These are phyloP conservation scores for Luffa acutangula DNA, from an alignment of 306 rosid genomes.

Conservation along the genomic window DNA sequence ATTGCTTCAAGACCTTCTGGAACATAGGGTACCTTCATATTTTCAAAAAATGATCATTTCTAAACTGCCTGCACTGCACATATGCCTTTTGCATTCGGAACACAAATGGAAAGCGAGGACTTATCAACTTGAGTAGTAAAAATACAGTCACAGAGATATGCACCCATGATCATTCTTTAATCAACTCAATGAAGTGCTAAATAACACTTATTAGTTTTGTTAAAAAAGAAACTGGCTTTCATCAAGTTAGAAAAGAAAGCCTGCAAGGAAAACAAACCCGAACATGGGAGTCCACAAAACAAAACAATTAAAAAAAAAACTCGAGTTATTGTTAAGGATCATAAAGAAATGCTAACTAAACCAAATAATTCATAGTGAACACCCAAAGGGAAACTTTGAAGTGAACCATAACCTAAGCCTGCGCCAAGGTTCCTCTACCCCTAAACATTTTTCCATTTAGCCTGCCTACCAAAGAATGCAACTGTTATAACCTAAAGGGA, in stretches of 20 bases:
- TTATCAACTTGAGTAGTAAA: background rate
- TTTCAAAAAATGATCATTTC: conserved; percentile 16
- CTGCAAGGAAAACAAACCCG: background rate
- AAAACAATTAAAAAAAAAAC: background rate
- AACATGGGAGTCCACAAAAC: background rate
- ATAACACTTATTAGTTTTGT: background rate
- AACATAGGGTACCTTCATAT: conserved; percentile 82
- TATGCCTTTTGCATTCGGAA: background rate
- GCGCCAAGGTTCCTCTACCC: background rate
- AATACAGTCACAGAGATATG: background rate
- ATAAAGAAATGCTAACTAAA: background rate
- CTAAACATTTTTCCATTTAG: background rate
- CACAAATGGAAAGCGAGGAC: background rate
- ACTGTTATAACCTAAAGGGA: background rate
- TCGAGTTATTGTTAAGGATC: background rate
- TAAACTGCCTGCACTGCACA: background rate
- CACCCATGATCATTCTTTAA: background rate
- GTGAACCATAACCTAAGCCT: background rate
- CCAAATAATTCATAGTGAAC: background rate
- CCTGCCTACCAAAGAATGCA: background rate
- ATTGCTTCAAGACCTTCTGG: conserved; percentile 99
- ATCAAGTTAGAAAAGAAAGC: background rate
- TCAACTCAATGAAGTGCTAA: background rate
- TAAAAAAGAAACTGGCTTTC: background rate
- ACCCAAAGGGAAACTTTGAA: background rate